Conservation (phyloP, 108 stramenopile species). For the Fistulifera solaris region DNA sequence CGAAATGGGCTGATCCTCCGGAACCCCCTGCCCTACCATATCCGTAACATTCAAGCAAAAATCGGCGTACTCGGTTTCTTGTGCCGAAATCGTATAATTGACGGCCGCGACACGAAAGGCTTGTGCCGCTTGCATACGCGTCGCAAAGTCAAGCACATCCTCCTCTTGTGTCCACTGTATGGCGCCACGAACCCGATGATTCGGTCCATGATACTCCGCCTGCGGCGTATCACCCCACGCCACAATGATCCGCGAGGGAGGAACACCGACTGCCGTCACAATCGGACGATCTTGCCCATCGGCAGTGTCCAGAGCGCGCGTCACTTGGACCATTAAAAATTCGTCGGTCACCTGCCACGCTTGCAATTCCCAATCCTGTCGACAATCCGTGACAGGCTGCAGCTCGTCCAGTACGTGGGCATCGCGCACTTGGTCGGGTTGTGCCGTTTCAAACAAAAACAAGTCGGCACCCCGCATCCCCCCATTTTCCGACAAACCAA, state of each 20-base stretch:
- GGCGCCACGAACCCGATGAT: conserved; percentile 15
- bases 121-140: conserved; percentile 8
- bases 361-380: conserved; percentile 34
- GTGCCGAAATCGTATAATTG: conserved; percentile 19
- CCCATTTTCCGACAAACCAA: conserved; percentile 12
- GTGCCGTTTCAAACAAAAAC: conserved; percentile 13
- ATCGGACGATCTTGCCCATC: conserved; percentile 39
- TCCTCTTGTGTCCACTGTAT: conserved; percentile 26
- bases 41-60: conserved; percentile 29
- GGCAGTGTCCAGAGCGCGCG: conserved; percentile 27
- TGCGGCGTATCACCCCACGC: conserved; percentile 43
- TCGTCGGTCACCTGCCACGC: conserved; percentile 10
- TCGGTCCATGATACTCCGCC: conserved; percentile 33
- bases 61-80: conserved; percentile 29
- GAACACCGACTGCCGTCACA: not conserved
- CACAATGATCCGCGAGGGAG: conserved; percentile 35
- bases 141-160: conserved; percentile 9
- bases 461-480: conserved; percentile 37
- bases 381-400: conserved; percentile 13
- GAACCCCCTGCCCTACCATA: conserved; percentile 20
- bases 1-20: conserved; percentile 12
- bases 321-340: conserved; percentile 38
- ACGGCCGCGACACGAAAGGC: conserved; percentile 17
- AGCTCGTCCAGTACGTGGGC: conserved; percentile 25
- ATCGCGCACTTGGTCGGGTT: conserved; percentile 24